phyloP scores from a whole-genome alignment of 805 yeast species.

The Novakomyces olei region DNA sequence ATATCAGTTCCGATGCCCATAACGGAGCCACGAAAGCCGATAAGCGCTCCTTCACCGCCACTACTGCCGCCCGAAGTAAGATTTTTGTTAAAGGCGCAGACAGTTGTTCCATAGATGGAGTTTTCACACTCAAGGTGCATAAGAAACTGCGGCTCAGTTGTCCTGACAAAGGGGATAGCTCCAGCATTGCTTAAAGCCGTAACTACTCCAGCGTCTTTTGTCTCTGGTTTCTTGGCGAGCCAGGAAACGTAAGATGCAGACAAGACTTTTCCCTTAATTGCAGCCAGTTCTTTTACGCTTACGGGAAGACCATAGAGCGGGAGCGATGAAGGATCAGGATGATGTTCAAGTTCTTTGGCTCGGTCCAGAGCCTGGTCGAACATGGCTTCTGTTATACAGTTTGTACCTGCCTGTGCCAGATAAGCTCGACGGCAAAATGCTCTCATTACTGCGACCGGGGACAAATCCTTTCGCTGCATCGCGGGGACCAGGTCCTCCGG shows the following conservation, averaged over 20 bases:
- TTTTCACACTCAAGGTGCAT: constrained; percentile 48
- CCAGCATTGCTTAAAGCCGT: constrained; percentile 29
- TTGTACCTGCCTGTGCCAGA: background rate
- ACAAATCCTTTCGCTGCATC: too few relatives aligned
- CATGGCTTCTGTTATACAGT: background rate
- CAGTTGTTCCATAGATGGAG: constrained; percentile 35
- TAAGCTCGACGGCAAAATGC: background rate
- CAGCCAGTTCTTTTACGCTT: constrained; percentile 44
- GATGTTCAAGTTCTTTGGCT: background rate
- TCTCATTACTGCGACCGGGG: too few relatives aligned
- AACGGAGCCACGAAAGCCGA: constrained; percentile 36
- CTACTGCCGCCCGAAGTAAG: constrained; percentile 53
- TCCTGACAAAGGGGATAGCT: constrained; percentile 41
- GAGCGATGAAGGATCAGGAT: too few relatives aligned
- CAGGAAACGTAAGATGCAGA: constrained; percentile 37
- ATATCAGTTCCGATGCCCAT: constrained; percentile 49
- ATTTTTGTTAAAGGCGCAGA: constrained; percentile 34
- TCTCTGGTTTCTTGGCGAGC: constrained; percentile 26
- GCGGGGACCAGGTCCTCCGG: too few relatives aligned
- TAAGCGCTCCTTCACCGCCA: constrained; percentile 49
- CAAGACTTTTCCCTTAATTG: constrained; percentile 30
- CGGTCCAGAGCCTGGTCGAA: background rate
- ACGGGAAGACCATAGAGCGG: constrained; percentile 52
- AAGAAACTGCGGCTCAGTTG: constrained; percentile 45
- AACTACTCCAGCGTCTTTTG: constrained; percentile 24